Conservation (phyloP, 73 alveolate genomes). For the Blepharisma stoltei region DNA sequence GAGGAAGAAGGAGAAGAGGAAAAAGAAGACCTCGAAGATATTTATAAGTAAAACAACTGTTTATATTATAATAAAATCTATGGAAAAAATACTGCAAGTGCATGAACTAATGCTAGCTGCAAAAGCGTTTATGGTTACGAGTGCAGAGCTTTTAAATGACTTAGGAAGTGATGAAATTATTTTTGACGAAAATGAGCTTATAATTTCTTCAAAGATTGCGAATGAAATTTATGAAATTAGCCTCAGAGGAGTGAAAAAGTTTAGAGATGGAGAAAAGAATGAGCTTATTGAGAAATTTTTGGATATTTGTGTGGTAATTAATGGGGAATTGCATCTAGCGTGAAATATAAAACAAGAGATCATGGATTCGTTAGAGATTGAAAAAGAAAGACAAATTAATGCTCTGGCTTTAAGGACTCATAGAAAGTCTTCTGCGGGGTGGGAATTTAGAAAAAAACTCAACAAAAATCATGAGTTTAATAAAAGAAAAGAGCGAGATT, state of each 20-base stretch:
- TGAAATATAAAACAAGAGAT: constrained; percentile 17
- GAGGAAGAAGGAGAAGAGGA: too few species aligned
- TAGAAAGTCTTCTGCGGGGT: constrained; percentile 15
- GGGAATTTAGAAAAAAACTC: neutral
- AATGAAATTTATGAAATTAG: neutral
- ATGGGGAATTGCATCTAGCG: constrained; percentile 1
- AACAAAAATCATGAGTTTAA: neutral
- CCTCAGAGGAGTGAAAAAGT: neutral
- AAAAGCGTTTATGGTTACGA: too few species aligned
- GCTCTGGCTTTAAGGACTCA: neutral
- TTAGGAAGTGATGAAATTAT: too few species aligned
- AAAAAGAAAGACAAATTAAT: neutral
- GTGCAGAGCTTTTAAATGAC: too few species aligned
- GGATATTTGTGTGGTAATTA: constrained; percentile 12
- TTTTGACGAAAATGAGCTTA: neutral
- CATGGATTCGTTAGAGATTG: neutral
- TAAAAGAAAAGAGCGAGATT: neutral
- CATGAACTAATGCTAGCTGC: too few species aligned
- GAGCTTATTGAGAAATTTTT: neutral
- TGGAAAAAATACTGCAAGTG: too few species aligned
- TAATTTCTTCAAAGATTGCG: neutral
- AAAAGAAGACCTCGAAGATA: too few species aligned
- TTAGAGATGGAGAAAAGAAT: neutral
- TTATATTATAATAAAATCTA: too few species aligned
- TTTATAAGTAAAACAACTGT: too few species aligned